Base-by-base conservation (phyloP, 2,329 filamentous ascomycete genomes). In the Alternaria gansuensis region DNA sequence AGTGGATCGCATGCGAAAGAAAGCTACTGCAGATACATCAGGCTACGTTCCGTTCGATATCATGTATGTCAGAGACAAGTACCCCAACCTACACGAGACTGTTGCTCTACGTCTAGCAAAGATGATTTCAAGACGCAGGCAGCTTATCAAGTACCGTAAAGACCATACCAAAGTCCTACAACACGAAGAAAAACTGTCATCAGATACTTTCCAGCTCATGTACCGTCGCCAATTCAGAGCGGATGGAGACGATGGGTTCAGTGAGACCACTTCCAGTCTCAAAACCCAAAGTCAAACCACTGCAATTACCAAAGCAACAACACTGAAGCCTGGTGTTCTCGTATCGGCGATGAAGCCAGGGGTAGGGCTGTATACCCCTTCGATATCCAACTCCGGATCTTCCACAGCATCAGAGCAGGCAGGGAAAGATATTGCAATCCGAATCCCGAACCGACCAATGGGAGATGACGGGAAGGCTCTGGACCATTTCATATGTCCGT, bases 131-230 rank as follows among this genome's bases (percentile, higher is more conserved):
- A 26, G 24, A 28, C 3, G 41, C 5, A 26, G 41, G 23, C 41
- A 44, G 7, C 23, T 44, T 3, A 26, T 44, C n/a, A 3, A 10
- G 7, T 44, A 44, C 7, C 41, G 41, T 13, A 17, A 44, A 4
- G 14, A n/a, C 1, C 41, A 44, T 24, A 44, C 13, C 6, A 26
- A 17, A 10, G 14, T 23, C 14, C 28, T 44, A 7, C 3, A 44
- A 17, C 10, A 3, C 6, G 10, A 40, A 40, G 37, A 40, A 5
- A 11, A 11, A 3, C 5, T 2, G 1, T 10, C 21, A 21, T 3
- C 17, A 11, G 37, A 39, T 0, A 11, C 9, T 0, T 1, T 21
- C 3, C 0, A 13, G 2, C 1, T 3, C 11, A 11, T 1, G 3
- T 17, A 23, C 17, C 10, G 37, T 23, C 37, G 3, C 11, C 9